phyloP scores from a whole-genome alignment of 352 stramenopile species.

The Pythium volutum region DNA sequence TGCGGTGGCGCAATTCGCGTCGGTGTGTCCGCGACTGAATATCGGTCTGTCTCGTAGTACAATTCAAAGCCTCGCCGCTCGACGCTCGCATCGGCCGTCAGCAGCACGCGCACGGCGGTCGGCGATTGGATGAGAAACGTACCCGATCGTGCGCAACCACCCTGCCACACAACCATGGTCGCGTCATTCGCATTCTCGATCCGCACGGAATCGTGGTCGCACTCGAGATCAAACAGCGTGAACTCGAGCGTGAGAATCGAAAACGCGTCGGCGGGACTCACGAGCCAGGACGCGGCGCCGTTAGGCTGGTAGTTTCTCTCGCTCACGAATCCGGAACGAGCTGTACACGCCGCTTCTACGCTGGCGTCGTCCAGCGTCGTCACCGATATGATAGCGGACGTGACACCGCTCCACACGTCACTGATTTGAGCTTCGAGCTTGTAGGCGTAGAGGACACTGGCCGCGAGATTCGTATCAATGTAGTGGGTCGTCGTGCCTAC shows the following conservation, averaged over 20 bases:
- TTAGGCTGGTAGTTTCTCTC: conserved; percentile 38
- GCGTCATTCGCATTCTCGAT: conserved; percentile 33
- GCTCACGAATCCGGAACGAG: conserved; percentile 27
- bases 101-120: conserved; percentile 29
- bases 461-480: conserved; percentile 5
- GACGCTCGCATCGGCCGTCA: conserved; percentile 45
- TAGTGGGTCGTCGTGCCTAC: conserved; percentile 11
- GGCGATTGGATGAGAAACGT: conserved; percentile 40
- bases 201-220: conserved; percentile 57
- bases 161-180: conserved; percentile 43
- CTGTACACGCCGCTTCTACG: conserved; percentile 24
- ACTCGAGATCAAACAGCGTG: conserved; percentile 54
- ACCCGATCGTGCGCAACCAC: conserved; percentile 40
- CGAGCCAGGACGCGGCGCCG: conserved; percentile 32
- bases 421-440: conserved; percentile 7
- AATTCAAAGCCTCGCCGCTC: conserved; percentile 43
- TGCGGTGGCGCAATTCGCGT: conserved; percentile 36
- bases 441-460: conserved; percentile 10
- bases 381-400: neutral
- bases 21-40: neutral
- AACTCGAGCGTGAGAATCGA: conserved; percentile 30
- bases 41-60: conserved; percentile 39
- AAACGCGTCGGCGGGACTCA: conserved; percentile 24
- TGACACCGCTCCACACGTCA: neutral
- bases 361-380: conserved; percentile 4